A percentile compares a stretch with the other conserved stretches of the same genome.
Conservation (phyloP, 1,284 basidiomycete genomes). For the Apiotrichum akiyoshidainum region DNA sequence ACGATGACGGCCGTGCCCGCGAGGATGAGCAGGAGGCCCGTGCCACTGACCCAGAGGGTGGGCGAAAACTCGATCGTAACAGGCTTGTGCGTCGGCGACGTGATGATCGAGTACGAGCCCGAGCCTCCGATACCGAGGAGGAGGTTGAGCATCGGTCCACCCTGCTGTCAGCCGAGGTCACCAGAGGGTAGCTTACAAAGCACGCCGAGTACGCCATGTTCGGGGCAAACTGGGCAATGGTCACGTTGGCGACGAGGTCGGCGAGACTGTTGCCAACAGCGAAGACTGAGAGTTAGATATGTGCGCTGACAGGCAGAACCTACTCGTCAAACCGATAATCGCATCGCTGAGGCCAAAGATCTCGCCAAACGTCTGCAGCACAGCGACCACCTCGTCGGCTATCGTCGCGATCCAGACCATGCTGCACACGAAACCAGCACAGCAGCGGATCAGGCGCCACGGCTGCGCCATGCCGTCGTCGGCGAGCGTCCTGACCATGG, state of each 20-base stretch:
- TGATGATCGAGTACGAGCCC: conserved; percentile 48
- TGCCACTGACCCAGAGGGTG: conserved; percentile 76
- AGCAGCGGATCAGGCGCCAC: conserved; percentile 70
- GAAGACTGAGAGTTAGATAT: conserved; percentile 58
- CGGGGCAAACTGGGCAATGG: conserved; percentile 64
- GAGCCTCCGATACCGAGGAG: conserved; percentile 60
- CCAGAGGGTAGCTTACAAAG: conserved; percentile 21
- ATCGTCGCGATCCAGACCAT: conserved; percentile 95
- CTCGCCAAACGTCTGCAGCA: conserved; percentile 86
- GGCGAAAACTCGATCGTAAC: conserved; percentile 74
- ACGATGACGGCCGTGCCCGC: conserved; percentile 76
- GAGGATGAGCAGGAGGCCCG: conserved; percentile 73
- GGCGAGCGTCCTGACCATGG: conserved; percentile 62
- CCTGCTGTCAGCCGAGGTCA: conserved; percentile 9
- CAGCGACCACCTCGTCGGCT: conserved; percentile 85
- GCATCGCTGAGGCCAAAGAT: conserved; percentile 95
- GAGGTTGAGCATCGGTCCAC: conserved; percentile 78
- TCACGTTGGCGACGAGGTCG: conserved; percentile 94
- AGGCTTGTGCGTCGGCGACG: conserved; percentile 57
- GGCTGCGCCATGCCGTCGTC: conserved; percentile 61
- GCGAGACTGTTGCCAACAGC: conserved; percentile 94
- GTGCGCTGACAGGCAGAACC: conserved; percentile 8
- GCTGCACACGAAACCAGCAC: conserved; percentile 80
- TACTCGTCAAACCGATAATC: conserved; percentile 83
- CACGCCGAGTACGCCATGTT: conserved; percentile 55